These are phyloP conservation scores for Ormosia semicastrata DNA, from an alignment of 306 rosid species.

Conservation along the genomic window DNA sequence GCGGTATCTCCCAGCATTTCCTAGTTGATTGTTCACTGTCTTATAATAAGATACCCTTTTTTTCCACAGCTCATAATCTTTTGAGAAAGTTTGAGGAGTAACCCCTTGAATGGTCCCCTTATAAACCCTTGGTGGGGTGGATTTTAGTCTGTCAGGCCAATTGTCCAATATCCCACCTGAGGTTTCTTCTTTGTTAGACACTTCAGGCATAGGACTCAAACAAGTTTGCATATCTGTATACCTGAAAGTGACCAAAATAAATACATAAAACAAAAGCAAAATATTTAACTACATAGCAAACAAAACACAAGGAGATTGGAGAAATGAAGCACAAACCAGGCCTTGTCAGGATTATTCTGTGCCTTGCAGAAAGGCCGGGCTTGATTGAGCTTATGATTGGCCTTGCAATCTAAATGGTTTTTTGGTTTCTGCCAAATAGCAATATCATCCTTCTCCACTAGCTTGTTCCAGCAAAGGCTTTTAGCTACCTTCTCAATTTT, in stretches of 20 bases:
- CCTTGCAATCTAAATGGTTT: constrained; percentile 63
- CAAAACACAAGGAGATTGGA: not conserved
- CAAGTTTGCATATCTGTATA: constrained; percentile 62
- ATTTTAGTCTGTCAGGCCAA: constrained; percentile 70
- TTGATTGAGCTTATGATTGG: constrained; percentile 24
- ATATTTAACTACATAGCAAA: not conserved
- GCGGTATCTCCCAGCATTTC: constrained; percentile 60
- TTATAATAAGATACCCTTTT: constrained; percentile 64
- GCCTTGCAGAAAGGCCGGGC: constrained; percentile 46
- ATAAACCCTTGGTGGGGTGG: constrained; percentile 64
- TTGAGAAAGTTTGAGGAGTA: constrained; percentile 34
- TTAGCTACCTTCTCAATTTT: constrained; percentile 59
- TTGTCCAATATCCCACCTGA: constrained; percentile 56
- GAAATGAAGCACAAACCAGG: constrained; percentile 50
- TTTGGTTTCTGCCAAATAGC: constrained; percentile 87
- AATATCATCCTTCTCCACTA: constrained; percentile 61
- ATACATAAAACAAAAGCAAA: not conserved
- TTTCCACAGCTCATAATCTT: constrained; percentile 60
- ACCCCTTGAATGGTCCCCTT: constrained; percentile 55
- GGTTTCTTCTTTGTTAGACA: constrained; percentile 43
- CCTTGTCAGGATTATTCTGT: constrained; percentile 55
- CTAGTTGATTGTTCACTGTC: constrained; percentile 52
- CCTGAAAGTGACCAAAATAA: constrained; percentile 43
- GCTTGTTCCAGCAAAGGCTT: constrained; percentile 79
- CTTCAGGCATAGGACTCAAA: constrained; percentile 66